Conservation (phyloP, 495 filamentous ascomycete genomes). For the Xylaria castorea region DNA sequence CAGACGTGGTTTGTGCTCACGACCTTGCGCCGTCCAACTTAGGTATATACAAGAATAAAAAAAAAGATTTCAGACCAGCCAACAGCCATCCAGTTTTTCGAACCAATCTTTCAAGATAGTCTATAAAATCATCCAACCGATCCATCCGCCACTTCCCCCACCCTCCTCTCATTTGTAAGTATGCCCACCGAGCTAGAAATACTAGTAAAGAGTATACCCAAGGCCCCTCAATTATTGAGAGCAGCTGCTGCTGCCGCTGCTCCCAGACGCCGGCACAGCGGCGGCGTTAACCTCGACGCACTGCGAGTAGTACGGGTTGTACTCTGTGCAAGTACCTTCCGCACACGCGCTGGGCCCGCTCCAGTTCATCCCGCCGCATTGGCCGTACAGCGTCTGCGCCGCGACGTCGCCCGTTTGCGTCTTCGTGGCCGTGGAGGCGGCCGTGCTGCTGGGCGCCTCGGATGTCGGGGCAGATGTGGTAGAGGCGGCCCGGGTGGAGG, state of each 20-base stretch:
- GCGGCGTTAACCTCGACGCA: conserved; percentile 40
- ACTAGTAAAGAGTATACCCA: not conserved
- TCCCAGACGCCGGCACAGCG: not conserved
- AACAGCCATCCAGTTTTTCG: not conserved
- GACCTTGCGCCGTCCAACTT: not conserved
- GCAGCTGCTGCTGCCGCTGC: not conserved
- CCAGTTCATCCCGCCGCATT: conserved; percentile 60
- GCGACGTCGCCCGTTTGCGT: conserved; percentile 39
- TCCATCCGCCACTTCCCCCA: not conserved
- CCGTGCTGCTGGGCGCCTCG: conserved; percentile 37
- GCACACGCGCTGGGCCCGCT: conserved; percentile 56
- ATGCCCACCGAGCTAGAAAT: not conserved
- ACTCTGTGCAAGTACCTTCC: conserved; percentile 53
- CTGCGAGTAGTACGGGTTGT: conserved; percentile 60
- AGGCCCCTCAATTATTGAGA: not conserved
- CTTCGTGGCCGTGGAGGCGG: conserved; percentile 37
- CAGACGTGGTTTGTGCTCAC: not conserved
- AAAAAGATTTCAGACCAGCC: not conserved
- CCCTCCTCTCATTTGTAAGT: not conserved
- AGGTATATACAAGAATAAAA: conserved; percentile 2
- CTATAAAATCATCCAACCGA: not conserved
- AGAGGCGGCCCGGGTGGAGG: conserved; percentile 38
- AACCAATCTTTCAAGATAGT: not conserved
- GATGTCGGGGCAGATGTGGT: conserved; percentile 29
- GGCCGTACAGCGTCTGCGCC: conserved; percentile 51